These are phyloP conservation scores for Cercospora brassicicola DNA, from an alignment of 2,329 filamentous ascomycete species.

Conservation along the genomic window DNA sequence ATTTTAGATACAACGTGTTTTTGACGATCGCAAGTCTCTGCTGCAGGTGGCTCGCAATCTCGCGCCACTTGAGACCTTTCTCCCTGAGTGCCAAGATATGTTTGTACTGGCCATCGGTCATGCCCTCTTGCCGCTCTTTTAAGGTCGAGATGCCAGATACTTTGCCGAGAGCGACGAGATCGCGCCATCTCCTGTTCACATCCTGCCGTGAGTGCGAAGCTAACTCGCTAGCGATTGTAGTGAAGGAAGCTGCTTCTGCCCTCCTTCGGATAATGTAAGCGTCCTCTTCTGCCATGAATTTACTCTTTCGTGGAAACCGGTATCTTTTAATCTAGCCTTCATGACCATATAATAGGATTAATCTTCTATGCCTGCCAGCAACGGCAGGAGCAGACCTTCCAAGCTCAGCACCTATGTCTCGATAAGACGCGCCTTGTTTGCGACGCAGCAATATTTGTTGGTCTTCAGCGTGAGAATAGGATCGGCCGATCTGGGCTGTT, in stretches of 20 bases:
- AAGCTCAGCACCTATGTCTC: background rate
- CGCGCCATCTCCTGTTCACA: background rate
- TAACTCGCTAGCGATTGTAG: background rate
- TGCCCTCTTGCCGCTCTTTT: background rate
- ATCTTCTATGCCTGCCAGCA: background rate
- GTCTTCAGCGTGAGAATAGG: background rate
- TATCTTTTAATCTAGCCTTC: background rate
- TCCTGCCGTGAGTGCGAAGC: background rate
- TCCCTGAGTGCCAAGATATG: background rate
- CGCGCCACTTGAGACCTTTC: background rate
- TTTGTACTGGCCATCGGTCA: background rate
- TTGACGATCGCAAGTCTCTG: background rate
- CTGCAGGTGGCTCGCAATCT: background rate
- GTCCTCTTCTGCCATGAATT: background rate
- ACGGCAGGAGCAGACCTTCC: background rate
- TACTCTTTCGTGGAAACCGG: fast-evolving
- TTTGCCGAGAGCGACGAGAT: background rate
- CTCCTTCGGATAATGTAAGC: background rate
- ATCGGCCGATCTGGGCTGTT: background rate
- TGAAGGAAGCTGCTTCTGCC: background rate
- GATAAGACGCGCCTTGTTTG: background rate
- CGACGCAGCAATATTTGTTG: background rate
- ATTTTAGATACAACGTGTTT: background rate
- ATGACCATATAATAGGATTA: background rate
- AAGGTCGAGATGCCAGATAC: background rate